phyloP scores from a whole-genome alignment of 306 rosid species.

The Castanea crenata region DNA sequence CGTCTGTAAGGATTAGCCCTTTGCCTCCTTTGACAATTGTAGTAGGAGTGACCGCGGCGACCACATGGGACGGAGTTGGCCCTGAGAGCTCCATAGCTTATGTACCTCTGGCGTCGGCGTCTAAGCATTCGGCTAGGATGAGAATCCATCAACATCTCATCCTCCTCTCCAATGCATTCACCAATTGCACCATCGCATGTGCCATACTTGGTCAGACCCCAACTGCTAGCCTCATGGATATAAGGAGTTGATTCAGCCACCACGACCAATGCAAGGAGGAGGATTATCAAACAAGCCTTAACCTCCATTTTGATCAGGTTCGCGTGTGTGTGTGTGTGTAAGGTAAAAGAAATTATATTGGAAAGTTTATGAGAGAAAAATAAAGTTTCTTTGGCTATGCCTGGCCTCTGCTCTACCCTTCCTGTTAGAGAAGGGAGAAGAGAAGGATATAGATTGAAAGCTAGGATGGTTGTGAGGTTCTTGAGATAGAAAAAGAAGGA shows the following conservation, averaged over 20 bases:
- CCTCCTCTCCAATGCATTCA: constrained; percentile 30
- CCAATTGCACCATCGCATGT: constrained; percentile 7
- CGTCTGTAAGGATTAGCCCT: constrained; percentile 48
- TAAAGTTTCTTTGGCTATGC: too few relatives aligned
- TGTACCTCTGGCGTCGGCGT: neutral
- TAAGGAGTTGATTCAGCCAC: constrained; percentile 29
- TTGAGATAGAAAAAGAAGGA: constrained; percentile 17
- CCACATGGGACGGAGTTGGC: constrained; percentile 30
- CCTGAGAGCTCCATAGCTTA: constrained; percentile 36
- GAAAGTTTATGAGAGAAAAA: neutral
- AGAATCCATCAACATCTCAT: constrained; percentile 42
- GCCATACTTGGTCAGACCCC: constrained; percentile 4
- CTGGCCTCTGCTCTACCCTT: constrained; percentile 16
- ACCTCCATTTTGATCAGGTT: constrained; percentile 29
- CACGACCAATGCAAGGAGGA: constrained; percentile 33
- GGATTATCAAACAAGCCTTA: constrained; percentile 24
- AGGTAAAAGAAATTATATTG: too few relatives aligned
- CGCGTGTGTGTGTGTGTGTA: too few relatives aligned
- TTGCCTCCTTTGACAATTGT: constrained; percentile 28
- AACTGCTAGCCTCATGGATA: neutral
- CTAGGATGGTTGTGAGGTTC: constrained; percentile 9
- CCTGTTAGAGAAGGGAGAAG: constrained; percentile 22
- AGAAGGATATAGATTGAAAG: constrained; percentile 12
- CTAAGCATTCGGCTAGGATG: constrained; percentile 14
- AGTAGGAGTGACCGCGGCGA: constrained; percentile 53